Percentiles rank a stretch among this genome's conserved stretches.
These are phyloP conservation scores for Oryza meridionalis DNA, from an alignment of 176 grass and related monocot species.

Conservation along the genomic window DNA sequence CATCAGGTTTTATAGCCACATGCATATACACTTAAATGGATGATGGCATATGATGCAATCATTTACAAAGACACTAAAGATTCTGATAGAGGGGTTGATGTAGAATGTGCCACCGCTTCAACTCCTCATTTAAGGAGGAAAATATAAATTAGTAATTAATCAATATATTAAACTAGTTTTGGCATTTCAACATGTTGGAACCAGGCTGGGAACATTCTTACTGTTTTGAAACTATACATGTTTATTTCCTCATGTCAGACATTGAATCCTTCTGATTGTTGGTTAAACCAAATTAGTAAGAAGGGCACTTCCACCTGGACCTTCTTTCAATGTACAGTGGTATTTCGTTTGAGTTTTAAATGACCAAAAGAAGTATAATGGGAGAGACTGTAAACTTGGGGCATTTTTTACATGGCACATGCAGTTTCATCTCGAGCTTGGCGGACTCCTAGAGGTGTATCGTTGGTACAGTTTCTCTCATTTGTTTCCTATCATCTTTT, in stretches of 20 bases:
- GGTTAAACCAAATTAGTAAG: not conserved
- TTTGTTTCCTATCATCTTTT: conserved; percentile 17
- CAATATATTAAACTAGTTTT: not conserved
- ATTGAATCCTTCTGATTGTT: not conserved
- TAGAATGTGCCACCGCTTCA: too few species aligned
- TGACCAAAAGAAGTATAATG: not conserved
- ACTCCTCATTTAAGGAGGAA: too few species aligned
- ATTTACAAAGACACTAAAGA: too few species aligned
- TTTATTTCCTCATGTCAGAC: not conserved
- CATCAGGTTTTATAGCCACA: too few species aligned
- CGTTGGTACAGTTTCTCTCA: conserved; percentile 62
- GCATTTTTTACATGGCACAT: conserved; percentile 29
- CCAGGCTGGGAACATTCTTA: not conserved
- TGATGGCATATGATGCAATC: too few species aligned
- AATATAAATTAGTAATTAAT: too few species aligned
- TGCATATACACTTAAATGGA: too few species aligned
- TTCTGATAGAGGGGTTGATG: too few species aligned
- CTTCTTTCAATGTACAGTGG: not conserved
- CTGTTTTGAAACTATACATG: not conserved
- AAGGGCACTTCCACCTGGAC: not conserved
- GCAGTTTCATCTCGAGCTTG: conserved; percentile 86
- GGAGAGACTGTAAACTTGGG: conserved; percentile 12
- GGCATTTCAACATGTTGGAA: conserved; percentile 12
- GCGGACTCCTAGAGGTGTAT: conserved; percentile 62
- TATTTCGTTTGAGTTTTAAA: not conserved